A percentile compares a stretch with the other conserved stretches of the same genome.
These are phyloP conservation scores for Allium fistulosum DNA, from an alignment of 106 monocot genomes.

Conservation along the genomic window DNA sequence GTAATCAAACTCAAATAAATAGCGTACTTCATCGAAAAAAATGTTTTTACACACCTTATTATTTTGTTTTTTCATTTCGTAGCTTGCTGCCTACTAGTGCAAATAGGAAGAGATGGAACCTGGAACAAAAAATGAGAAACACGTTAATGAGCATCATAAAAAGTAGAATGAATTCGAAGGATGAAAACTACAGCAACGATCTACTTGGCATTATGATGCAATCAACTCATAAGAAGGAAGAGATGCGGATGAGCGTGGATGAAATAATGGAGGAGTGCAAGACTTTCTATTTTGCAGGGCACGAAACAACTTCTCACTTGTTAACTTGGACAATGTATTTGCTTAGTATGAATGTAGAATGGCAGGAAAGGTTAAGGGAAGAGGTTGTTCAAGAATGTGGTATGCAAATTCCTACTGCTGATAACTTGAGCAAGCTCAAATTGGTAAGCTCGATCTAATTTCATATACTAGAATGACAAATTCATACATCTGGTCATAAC, in stretches of 20 bases:
- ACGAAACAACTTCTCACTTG: constrained; percentile 44
- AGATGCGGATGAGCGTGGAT: constrained; percentile 31
- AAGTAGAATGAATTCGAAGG: constrained; percentile 14
- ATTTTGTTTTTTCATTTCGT: background rate
- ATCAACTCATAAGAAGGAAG: constrained; percentile 7
- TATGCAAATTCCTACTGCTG: constrained; percentile 28
- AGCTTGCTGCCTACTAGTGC: constrained; percentile 36
- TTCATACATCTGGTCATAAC: background rate
- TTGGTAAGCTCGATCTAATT: constrained; percentile 10
- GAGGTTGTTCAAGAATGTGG: constrained; percentile 42
- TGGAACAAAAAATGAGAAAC: constrained; percentile 17
- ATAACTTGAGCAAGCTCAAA: constrained; percentile 24
- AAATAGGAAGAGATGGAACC: constrained; percentile 24
- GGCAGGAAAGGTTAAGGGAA: constrained; percentile 51
- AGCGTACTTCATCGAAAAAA: background rate
- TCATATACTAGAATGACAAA: background rate
- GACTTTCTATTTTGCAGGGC: constrained; percentile 62
- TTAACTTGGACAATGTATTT: constrained; percentile 61
- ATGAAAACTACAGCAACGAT: constrained; percentile 27
- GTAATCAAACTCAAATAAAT: constrained; percentile 10
- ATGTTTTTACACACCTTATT: background rate
- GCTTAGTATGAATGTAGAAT: constrained; percentile 30
- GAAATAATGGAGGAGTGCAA: constrained; percentile 75
- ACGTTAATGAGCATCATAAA: constrained; percentile 19
- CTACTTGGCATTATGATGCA: constrained; percentile 66